phyloP scores from a whole-genome alignment of 192 early-diverging fungal genomes.

The Coemansia sp. region DNA sequence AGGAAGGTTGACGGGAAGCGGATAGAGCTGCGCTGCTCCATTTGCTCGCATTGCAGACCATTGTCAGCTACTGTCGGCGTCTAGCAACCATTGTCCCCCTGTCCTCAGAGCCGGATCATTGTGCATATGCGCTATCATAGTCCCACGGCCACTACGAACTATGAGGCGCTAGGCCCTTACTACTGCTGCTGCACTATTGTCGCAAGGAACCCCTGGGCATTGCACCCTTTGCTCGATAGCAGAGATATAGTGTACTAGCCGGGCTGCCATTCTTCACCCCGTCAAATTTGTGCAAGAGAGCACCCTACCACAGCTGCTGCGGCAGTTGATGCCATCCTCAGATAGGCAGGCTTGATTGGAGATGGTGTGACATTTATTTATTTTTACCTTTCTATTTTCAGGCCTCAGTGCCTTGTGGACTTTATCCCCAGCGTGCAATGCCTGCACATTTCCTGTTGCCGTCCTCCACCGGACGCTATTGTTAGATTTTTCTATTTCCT shows the following conservation, averaged over 20 bases:
- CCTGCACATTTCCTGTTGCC: constrained; percentile 4
- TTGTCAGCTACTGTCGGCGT: background rate
- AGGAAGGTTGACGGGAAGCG: background rate
- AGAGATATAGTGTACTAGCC: background rate
- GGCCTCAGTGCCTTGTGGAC: background rate
- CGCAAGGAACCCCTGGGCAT: background rate
- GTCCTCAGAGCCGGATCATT: constrained; percentile 2
- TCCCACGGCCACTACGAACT: background rate
- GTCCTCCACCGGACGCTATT: background rate
- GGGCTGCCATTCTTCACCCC: background rate
- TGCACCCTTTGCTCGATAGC: background rate
- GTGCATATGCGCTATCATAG: background rate
- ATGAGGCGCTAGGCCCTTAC: background rate
- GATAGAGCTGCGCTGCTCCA: constrained; percentile 6
- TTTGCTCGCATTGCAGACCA: constrained; percentile 2
- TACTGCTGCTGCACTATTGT: background rate
- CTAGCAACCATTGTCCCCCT: background rate
- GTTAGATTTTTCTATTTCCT: background rate
- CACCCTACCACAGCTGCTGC: background rate
- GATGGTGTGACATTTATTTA: background rate
- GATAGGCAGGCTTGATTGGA: background rate
- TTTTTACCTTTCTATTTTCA: constrained; percentile 7
- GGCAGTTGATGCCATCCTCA: background rate
- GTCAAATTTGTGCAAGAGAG: background rate
- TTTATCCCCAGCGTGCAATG: background rate